Percentiles rank a stretch among this genome's conserved stretches.
phyloP scores from a whole-genome alignment of 2,329 filamentous ascomycete species.

The Pseudophaeomoniella oleicola region DNA sequence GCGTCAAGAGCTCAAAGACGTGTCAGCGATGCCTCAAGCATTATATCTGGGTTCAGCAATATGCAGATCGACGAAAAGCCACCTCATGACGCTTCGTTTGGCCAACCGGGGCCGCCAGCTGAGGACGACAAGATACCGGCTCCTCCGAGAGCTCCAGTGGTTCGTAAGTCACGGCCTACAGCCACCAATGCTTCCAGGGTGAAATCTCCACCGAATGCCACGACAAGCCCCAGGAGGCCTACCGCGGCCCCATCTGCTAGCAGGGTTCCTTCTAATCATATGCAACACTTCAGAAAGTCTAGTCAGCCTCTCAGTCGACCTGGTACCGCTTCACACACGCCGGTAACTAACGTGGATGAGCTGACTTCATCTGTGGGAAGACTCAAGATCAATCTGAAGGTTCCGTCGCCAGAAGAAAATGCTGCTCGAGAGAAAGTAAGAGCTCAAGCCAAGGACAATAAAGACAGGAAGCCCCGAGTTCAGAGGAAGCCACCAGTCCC shows the following conservation, averaged over 20 bases:
- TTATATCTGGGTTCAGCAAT: constrained; percentile 12
- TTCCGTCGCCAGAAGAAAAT: constrained; percentile 43
- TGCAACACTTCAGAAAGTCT: background rate
- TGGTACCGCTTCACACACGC: background rate
- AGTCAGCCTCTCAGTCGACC: background rate
- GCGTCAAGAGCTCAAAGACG: constrained; percentile 9
- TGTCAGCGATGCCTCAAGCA: constrained; percentile 17
- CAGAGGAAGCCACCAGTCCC: constrained; percentile 18
- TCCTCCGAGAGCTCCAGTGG: constrained; percentile 26
- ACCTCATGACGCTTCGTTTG: background rate
- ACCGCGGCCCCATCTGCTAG: constrained; percentile 21
- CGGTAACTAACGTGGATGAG: constrained; percentile 27
- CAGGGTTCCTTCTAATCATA: constrained; percentile 23
- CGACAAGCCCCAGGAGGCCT: constrained; percentile 20
- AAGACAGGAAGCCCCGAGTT: constrained; percentile 11
- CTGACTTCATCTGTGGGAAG: constrained; percentile 39
- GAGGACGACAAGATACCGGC: constrained; percentile 5
- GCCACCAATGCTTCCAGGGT: constrained; percentile 30
- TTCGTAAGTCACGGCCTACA: constrained; percentile 44
- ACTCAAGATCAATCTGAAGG: constrained; percentile 40
- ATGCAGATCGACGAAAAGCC: constrained; percentile 12
- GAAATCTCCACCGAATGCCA: constrained; percentile 18
- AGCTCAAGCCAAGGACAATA: constrained; percentile 22
- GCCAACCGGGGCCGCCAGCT: constrained; percentile 6
- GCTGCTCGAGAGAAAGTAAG: constrained; percentile 33